These are phyloP conservation scores for Acacia concinna DNA, from an alignment of 331 rosid species.

Conservation along the genomic window DNA sequence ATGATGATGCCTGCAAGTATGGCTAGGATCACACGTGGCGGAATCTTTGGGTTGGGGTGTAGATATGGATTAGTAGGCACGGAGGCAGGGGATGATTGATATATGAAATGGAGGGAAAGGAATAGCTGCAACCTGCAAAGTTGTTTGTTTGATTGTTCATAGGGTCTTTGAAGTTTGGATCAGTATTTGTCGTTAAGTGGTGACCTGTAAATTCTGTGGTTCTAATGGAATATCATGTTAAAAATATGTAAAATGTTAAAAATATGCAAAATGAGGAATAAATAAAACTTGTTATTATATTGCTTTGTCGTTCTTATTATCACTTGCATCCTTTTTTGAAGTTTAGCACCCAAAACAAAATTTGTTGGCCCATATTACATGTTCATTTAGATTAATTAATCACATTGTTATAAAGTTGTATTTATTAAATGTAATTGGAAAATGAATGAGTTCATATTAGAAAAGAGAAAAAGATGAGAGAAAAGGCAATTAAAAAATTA, in stretches of 20 bases:
- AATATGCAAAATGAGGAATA: conserved; percentile 18
- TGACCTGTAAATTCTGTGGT: conserved; percentile 57
- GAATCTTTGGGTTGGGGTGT: neutral
- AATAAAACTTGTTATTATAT: neutral
- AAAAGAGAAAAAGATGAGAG: too few species aligned
- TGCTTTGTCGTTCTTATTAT: too few species aligned
- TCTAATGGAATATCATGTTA: neutral
- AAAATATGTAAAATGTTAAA: conserved; percentile 28
- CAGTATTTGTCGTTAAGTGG: conserved; percentile 49
- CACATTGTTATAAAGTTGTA: too few species aligned
- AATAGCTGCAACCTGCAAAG: neutral
- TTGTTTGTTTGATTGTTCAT: conserved; percentile 2
- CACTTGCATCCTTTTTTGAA: too few species aligned
- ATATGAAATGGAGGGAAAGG: neutral
- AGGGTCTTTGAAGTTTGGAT: neutral
- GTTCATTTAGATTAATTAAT: too few species aligned
- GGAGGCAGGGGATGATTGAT: conserved; percentile 17
- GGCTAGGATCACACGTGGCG: conserved; percentile 22
- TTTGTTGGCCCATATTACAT: too few species aligned
- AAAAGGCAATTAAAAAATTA: too few species aligned
- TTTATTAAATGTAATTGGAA: too few species aligned
- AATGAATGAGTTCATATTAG: too few species aligned
- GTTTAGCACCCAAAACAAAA: too few species aligned
- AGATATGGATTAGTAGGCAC: conserved; percentile 35
- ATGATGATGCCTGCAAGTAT: neutral